Conservation (phyloP, 2,329 filamentous ascomycete genomes). For the Sclerotinia subarctica region DNA sequence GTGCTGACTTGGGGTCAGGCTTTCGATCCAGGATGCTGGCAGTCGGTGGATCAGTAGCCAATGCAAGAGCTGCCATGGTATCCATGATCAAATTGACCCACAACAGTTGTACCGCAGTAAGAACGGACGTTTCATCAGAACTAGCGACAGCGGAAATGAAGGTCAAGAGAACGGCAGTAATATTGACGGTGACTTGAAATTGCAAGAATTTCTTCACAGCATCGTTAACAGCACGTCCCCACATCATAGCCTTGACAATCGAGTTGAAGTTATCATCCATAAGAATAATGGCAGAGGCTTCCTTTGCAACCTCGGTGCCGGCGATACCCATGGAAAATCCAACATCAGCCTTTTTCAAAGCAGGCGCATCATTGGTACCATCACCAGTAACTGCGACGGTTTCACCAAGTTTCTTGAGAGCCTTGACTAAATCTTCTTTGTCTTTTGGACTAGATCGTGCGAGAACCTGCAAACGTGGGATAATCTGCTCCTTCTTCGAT, state of each 20-base stretch:
- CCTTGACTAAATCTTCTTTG: slow-evolving; percentile 62
- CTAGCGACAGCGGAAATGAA: slow-evolving; percentile 74
- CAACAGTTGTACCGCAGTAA: slow-evolving; percentile 75
- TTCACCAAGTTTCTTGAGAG: slow-evolving; percentile 62
- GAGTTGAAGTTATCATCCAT: slow-evolving; percentile 63
- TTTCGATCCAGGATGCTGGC: slow-evolving; percentile 67
- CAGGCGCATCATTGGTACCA: slow-evolving; percentile 64
- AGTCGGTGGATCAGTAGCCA: slow-evolving; percentile 71
- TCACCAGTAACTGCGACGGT: slow-evolving; percentile 66
- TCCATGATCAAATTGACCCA: slow-evolving; percentile 89
- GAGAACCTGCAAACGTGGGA: slow-evolving; percentile 64
- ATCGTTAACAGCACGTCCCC: slow-evolving; percentile 58
- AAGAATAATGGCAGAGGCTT: slow-evolving; percentile 59
- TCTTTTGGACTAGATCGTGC: slow-evolving; percentile 68
- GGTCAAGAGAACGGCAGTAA: slow-evolving; percentile 73
- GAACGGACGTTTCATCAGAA: slow-evolving; percentile 59
- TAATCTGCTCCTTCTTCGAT: slow-evolving; percentile 54
- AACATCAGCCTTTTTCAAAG: slow-evolving; percentile 63
- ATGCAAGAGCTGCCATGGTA: slow-evolving; percentile 74
- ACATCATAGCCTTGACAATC: slow-evolving; percentile 60
- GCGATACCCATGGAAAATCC: slow-evolving; percentile 67
- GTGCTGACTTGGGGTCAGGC: slow-evolving; percentile 69
- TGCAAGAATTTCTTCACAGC: slow-evolving; percentile 53
- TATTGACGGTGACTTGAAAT: slow-evolving; percentile 70
- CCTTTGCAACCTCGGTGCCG: slow-evolving; percentile 62